Evolutionary conservation across 192 early-diverging fungal species (phyloP), one percentile per base, ranked within the genome.

Genomic region (Ramicandelaber brevisporus): DNA sequence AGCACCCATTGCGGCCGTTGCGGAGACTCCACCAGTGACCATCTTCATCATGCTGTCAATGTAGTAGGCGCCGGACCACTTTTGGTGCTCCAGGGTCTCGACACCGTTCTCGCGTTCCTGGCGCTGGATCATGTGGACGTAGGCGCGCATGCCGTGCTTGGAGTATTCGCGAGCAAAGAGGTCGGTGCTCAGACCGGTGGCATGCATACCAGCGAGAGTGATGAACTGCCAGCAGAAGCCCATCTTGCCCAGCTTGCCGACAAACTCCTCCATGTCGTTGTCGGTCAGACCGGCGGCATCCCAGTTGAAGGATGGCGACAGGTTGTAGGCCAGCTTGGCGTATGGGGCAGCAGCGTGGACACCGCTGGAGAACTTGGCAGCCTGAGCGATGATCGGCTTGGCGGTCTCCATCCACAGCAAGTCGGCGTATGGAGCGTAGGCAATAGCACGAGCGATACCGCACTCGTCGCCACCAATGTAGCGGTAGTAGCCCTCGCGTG

Each of bases 191-290:
- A 96, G 58, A 1, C 84, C 82, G 39, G 83, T 76, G 34, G 78
- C 78, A 44, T 88, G 86, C 62, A 89, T 74, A 48, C 89, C 89
- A 42, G 71, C 86, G 16, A 96, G 59, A 10, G 90, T 96, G 42
- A 89, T 92, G 49, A 96, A 96, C 55, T 96, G 86, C 85, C 87
- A 96, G 20, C 63, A 64, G 58, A 95, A 95, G n/a, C 89, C 86
- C 5, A 90, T 63, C 46, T 63, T 64, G 34, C 78, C 85, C 14
- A 96, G 60, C 33, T 81, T 68, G 11, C 48, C 47, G 28, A 90
- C 70, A 46, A 78, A 96, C 34, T 48, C 48, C 22, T 68, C 55
- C 61, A 96, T 89, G 46, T 90, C 72, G 20, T 68, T 53, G 50
- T 96, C 90, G 19, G 53, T 69, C 72, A 90, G 71, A 23, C 86